Evolutionary conservation across 2,329 filamentous ascomycete genomes (phyloP).

Genomic region (Monosporascus sp.): DNA sequence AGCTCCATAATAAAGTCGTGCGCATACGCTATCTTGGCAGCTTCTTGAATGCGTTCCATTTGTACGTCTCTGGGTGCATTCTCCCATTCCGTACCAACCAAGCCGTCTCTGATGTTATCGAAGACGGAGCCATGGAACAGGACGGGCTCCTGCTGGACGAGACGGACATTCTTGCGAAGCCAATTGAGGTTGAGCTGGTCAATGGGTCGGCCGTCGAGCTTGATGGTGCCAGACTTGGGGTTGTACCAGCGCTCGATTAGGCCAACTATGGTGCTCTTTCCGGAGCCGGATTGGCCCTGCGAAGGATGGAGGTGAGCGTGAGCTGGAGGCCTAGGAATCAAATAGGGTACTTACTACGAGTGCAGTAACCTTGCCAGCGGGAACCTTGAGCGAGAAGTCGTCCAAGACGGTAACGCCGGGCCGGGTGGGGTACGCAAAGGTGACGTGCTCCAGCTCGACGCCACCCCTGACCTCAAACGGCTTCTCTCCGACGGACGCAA

Average conservation of each 20-base stretch:
- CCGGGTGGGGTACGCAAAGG: conserved; percentile 40
- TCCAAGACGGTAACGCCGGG: conserved; percentile 37
- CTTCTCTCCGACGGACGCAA: conserved; percentile 25
- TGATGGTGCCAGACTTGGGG: conserved; percentile 71
- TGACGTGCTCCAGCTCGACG: conserved; percentile 35
- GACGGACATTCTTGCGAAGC: conserved; percentile 80
- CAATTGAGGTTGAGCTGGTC: conserved; percentile 74
- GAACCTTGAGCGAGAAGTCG: conserved; percentile 36
- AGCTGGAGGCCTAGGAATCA: neutral
- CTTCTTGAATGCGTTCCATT: conserved; percentile 63
- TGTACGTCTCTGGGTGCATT: conserved; percentile 59
- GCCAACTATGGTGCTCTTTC: conserved; percentile 68
- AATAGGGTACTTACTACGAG: conserved; percentile 26
- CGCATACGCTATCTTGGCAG: conserved; percentile 81
- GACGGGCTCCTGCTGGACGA: conserved; percentile 85
- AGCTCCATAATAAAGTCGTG: conserved; percentile 83
- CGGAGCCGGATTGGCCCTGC: conserved; percentile 7
- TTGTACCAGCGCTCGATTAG: conserved; percentile 88
- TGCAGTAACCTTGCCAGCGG: conserved; percentile 40
- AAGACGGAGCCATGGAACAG: conserved; percentile 83
- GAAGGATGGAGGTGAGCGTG: neutral
- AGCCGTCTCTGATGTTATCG: conserved; percentile 77
- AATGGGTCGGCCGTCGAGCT: conserved; percentile 76
- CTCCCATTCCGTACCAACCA: conserved; percentile 39
- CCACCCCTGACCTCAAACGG: conserved; percentile 25